Conservation (phyloP, 2,329 filamentous ascomycete species). For the Cercospora janseana region DNA sequence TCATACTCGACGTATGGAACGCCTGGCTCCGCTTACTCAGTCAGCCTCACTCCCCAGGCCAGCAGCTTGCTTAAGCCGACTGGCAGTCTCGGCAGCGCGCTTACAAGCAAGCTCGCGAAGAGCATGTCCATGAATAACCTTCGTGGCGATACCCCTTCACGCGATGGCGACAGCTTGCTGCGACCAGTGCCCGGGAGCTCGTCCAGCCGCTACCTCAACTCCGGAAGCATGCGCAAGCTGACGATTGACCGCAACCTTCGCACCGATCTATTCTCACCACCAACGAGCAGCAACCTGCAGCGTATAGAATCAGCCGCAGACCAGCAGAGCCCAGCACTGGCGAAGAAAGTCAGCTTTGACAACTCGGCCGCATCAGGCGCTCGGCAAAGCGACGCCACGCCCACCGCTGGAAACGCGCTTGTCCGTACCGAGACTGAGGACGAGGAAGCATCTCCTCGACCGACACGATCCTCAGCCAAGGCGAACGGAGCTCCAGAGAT, state of each 20-base stretch:
- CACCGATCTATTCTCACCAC: constrained; percentile 58
- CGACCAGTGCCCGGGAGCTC: constrained; percentile 62
- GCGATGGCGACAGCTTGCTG: constrained; percentile 81
- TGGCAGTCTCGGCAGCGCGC: constrained; percentile 65
- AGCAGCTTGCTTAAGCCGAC: constrained; percentile 61
- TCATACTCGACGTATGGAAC: constrained; percentile 86
- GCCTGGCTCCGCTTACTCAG: constrained; percentile 52
- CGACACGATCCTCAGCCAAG: constrained; percentile 35
- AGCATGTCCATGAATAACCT: constrained; percentile 86
- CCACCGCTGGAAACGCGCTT: constrained; percentile 45
- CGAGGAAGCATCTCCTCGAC: constrained; percentile 53
- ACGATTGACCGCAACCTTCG: constrained; percentile 86
- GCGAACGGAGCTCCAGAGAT: constrained; percentile 55
- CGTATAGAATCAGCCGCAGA: constrained; percentile 26
- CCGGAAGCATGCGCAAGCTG: constrained; percentile 79
- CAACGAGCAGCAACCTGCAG: constrained; percentile 18
- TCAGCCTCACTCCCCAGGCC: constrained; percentile 66
- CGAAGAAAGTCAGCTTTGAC: constrained; percentile 92
- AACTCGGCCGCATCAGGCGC: constrained; percentile 50
- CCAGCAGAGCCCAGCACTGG: constrained; percentile 44
- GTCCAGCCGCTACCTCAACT: constrained; percentile 64
- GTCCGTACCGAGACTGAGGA: constrained; percentile 48
- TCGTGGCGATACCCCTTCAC: constrained; percentile 60
- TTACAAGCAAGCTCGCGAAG: constrained; percentile 61
- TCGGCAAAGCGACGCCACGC: constrained; percentile 42